Evolutionary conservation across 768 basidiomycete species (phyloP).

Genomic region (Tricholomella constricta): DNA sequence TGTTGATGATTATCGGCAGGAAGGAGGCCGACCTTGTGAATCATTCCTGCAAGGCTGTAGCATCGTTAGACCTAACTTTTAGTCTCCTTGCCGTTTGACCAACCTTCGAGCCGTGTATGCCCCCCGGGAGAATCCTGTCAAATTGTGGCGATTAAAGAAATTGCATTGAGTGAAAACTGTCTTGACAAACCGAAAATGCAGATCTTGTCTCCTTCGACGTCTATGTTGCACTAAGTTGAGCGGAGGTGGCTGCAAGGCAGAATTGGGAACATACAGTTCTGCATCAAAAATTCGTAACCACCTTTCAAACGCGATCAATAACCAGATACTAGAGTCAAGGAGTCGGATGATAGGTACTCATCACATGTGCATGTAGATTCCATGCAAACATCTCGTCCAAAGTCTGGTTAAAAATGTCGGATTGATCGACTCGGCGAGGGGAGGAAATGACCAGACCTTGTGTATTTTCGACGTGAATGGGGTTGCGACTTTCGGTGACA

Average conservation of each 20-base stretch:
- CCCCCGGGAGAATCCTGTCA: conserved; percentile 59
- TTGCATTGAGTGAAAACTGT: background rate
- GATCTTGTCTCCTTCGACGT: conserved; percentile 55
- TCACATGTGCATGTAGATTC: conserved; percentile 51
- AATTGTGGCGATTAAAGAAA: background rate
- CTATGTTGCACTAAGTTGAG: conserved; percentile 25
- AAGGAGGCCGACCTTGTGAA: conserved; percentile 53
- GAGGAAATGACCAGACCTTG: conserved; percentile 30
- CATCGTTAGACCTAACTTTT: background rate
- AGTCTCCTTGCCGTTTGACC: background rate
- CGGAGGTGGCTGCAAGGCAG: background rate
- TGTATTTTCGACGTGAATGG: conserved; percentile 38
- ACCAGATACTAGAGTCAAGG: background rate
- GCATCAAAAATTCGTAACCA: conserved; percentile 63
- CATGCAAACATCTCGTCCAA: conserved; percentile 53
- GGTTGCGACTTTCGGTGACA: conserved; percentile 35
- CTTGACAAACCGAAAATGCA: conserved; percentile 54
- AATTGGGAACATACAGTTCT: conserved; percentile 41
- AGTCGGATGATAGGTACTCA: conserved; percentile 33
- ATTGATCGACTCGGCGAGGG: background rate
- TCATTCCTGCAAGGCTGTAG: conserved; percentile 49
- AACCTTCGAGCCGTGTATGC: conserved; percentile 62
- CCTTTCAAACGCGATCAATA: conserved; percentile 30
- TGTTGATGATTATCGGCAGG: conserved; percentile 53
- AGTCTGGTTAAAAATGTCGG: conserved; percentile 27